A percentile compares a stretch with the other conserved stretches of the same genome.
Evolutionary conservation across 768 basidiomycete species (phyloP).

Genomic region (Mycena pura): DNA sequence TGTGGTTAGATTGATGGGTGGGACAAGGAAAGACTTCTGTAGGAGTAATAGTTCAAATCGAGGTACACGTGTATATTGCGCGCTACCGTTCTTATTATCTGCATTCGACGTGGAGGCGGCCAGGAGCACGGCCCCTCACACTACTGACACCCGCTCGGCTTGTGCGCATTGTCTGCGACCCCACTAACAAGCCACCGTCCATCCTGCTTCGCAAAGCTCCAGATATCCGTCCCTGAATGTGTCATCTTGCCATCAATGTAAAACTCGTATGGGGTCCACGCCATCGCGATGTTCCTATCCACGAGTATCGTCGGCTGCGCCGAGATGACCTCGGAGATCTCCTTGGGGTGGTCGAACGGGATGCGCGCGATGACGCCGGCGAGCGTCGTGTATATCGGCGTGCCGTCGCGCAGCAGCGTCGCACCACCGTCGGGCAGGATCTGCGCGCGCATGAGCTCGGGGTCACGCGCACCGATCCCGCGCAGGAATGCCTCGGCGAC

Average conservation of each 20-base stretch:
- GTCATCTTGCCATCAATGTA: slow-evolving; percentile 13
- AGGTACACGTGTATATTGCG: too few species aligned
- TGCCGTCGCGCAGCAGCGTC: slow-evolving; percentile 23
- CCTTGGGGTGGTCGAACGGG: slow-evolving; percentile 19
- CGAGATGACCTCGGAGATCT: slow-evolving; percentile 15
- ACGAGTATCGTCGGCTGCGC: slow-evolving; percentile 12
- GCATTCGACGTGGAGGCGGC: too few species aligned
- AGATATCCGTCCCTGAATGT: slow-evolving; percentile 24
- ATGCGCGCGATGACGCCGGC: slow-evolving; percentile 25
- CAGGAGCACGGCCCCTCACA: too few species aligned
- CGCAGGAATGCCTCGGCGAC: slow-evolving; percentile 21
- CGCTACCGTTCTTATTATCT: too few species aligned
- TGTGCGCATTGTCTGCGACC: slow-evolving; percentile 17
- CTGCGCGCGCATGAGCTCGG: slow-evolving; percentile 13
- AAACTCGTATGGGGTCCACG: slow-evolving; percentile 28
- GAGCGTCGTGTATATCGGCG: slow-evolving; percentile 15
- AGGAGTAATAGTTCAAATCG: too few species aligned
- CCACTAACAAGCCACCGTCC: slow-evolving; percentile 24
- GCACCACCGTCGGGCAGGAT: slow-evolving; percentile 23
- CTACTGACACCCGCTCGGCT: not conserved
- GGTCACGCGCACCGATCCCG: slow-evolving; percentile 17
- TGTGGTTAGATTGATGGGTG: too few species aligned
- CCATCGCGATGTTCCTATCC: slow-evolving; percentile 25
- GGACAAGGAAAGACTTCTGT: too few species aligned
- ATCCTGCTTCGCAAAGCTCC: slow-evolving; percentile 21